Conservation (phyloP, 768 basidiomycete species). For the Panaeolus papilionaceus region DNA sequence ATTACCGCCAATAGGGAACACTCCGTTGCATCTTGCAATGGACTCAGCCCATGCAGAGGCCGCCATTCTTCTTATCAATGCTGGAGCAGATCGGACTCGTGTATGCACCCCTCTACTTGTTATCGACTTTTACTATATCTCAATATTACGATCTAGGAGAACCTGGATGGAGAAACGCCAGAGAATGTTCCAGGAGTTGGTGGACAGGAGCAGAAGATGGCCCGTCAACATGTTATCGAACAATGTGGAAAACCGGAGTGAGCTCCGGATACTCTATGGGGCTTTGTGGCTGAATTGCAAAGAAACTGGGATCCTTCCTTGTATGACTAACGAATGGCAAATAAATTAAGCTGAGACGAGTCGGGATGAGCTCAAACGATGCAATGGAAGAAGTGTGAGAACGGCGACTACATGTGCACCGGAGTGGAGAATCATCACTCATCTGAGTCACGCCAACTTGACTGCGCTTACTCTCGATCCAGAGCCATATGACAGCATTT, state of each 20-base stretch:
- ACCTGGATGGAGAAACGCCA: conserved; percentile 84
- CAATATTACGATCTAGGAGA: conserved; percentile 58
- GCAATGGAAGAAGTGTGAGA: neutral
- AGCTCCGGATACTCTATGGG: neutral
- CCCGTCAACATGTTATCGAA: conserved; percentile 76
- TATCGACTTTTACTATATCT: conserved; percentile 19
- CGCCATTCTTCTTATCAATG: conserved; percentile 91
- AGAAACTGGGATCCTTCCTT: neutral
- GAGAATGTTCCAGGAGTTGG: conserved; percentile 92
- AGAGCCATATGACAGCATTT: neutral
- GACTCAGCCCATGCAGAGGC: conserved; percentile 94
- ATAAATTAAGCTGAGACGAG: neutral
- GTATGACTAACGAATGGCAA: neutral
- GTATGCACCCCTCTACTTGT: conserved; percentile 53
- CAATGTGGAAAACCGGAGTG: conserved; percentile 64
- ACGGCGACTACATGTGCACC: too few species aligned
- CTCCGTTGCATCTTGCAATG: conserved; percentile 96
- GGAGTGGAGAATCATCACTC: too few species aligned
- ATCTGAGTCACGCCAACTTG: too few species aligned
- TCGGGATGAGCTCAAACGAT: too few species aligned
- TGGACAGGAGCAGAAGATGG: conserved; percentile 85
- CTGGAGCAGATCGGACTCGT: conserved; percentile 90
- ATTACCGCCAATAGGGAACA: conserved; percentile 70
- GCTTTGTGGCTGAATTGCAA: neutral
- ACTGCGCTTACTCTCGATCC: neutral